Base-by-base conservation (phyloP, 2,329 filamentous ascomycete species). In the Paraphaeosphaeria minitans region DNA sequence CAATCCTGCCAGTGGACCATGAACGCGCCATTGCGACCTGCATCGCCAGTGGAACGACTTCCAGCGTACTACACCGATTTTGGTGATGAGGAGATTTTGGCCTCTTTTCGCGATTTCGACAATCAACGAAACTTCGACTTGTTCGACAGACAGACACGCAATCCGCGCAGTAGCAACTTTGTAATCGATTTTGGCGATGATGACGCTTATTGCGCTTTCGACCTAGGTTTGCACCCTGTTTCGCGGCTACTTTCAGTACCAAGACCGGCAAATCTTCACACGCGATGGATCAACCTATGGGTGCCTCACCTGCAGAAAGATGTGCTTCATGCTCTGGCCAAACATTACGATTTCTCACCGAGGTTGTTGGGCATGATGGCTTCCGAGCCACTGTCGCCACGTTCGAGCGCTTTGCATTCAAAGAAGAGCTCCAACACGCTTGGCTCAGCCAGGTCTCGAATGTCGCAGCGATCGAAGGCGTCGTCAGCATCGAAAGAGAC, bases 281-380 rank as follows among this genome's bases (percentile, higher is more conserved):
- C 89, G 4, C 82, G 89, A 73, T 93, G 90, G 90, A 91, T 92
- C 65, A 91, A 92, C 62, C 83, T 93, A 27, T 93, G 89, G 87
- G 82, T 85, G 48, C 89, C 89, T 0, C 84, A 86, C 66, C 74
- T 76, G 19, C 88, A 92, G 66, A 79, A 78, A 37, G 79, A 84
- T 3, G 69, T 84, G 10, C 80, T 92, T 46, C 79, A 80, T 64
- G 77, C 81, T 19, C 42, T 92, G 24, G 87, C 85, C 16, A 77
- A 79, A 37, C 80, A 84, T 51, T 93, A 92, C 71, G 84, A 85
- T 47, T 89, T 93, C 65, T 91, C 90, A 0, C 84, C 85, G 29
- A 82, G 90, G 53, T 78, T 92, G 14, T 80, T 84, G 19, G 85
- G 84, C 6, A 79, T 92, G 68, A 88, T 91, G 80, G 81, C 80